Evolutionary conservation across 83 land plant species (phyloP), one percentile per base, ranked within the genome.

Genomic region (Picea abies): DNA sequence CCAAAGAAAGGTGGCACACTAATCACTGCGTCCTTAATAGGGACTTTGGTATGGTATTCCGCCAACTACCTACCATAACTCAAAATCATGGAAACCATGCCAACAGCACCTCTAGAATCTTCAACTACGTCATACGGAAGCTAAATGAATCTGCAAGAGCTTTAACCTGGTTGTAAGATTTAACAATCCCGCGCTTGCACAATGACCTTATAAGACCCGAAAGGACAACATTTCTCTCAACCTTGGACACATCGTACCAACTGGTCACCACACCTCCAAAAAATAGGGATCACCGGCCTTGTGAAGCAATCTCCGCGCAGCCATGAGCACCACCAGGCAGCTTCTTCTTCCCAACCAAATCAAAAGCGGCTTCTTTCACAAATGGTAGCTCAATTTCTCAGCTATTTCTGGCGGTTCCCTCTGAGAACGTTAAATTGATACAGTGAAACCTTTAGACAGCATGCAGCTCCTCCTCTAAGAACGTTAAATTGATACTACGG

Each of bases 1-100:
- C 98, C 99, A 66, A 94, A 91, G 69, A 88, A 97, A 3, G 96
- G 88, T 4, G 99, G 98, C 81, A 97, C 97, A n/a, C 90, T 63
- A 56, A 97, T 87, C 81, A 95, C 96, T 8, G 93, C 89, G 67
- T 97, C 99, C 88, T 91, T 97, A 26, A 97, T 87, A 22, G 58
- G 37, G 23, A 71, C 84, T 83, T 90, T 92, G 8, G 87, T 82
- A 78, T 97, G 96, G 60, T 82, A 85, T 84, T 91, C 94, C 47
- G 96, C 99, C 81, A 97, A 84, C 9, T 82, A 77, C 63, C 83
- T 65, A 17, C 89, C 96, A 67, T 93, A 92, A 64, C 82, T 79
- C 64, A 97, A 79, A 25, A 95, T 80, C 97, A 97, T 97, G 12
- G 94, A 97, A 69, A 92, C 79, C 81, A 97, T 71, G 72, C 86